phyloP scores from a whole-genome alignment of 257 asterid species.

The Solanum bulbocastanum region DNA sequence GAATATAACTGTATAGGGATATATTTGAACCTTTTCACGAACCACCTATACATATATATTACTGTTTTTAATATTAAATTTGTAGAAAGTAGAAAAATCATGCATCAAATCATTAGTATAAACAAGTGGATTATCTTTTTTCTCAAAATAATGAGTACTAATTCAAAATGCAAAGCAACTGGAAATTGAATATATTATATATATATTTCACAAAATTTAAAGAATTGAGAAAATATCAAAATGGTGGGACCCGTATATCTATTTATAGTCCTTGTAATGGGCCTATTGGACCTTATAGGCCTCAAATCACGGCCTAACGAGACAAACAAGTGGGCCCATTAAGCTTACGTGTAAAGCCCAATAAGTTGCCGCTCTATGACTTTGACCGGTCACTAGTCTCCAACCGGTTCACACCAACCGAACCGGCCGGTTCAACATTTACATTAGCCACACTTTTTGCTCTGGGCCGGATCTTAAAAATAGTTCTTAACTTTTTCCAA shows the following conservation, averaged over 20 bases:
- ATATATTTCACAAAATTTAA: not conserved
- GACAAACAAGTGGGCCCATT: not conserved
- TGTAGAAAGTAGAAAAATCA: not conserved
- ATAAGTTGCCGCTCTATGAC: constrained; percentile 6
- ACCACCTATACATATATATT: too few relatives aligned
- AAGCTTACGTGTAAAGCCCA: not conserved
- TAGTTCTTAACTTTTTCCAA: constrained; percentile 21
- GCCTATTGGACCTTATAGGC: not conserved
- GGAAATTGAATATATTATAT: not conserved
- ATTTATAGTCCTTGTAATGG: not conserved
- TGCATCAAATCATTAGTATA: not conserved
- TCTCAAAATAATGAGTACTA: not conserved
- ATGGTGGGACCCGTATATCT: not conserved
- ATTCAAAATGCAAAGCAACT: not conserved
- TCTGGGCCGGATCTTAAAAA: constrained; percentile 17
- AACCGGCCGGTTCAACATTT: not conserved
- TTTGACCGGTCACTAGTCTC: constrained; percentile 17
- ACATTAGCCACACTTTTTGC: constrained; percentile 1
- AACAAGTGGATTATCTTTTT: not conserved
- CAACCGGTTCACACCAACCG: constrained; percentile 3
- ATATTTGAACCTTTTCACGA: not conserved
- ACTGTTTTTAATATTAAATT: not conserved
- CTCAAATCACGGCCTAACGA: not conserved
- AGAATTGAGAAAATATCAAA: not conserved
- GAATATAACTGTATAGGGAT: not conserved